Evolutionary conservation across 768 basidiomycete species (phyloP), one percentile per base, ranked within the genome.

Genomic region (Coprinopsis cinerea): DNA sequence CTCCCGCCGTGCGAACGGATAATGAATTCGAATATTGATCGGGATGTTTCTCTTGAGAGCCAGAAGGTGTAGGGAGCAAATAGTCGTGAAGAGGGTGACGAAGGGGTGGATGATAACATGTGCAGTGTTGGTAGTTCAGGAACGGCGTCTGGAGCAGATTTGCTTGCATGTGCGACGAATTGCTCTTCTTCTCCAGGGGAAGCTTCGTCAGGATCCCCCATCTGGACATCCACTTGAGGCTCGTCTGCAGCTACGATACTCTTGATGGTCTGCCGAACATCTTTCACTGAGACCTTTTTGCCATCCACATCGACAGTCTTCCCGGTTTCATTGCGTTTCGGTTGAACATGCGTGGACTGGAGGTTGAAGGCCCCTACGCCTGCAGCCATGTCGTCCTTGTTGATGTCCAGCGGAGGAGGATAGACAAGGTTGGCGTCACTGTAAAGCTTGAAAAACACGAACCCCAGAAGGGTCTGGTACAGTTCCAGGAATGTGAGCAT

Each of bases 401-500:
- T 77, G 26, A 67, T 59, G 62, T 99, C 93, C 52, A 96, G 63
- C 11, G 91, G 88, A 0, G 96, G 95, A n/a, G 96, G 96, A 62
- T 99, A 99, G 23, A 92, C 82, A 42, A 98, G 75, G 54, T 89
- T 89, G 30, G 78, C 78, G 61, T 97, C 93, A n/a, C 88, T 85
- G 70, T 92, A 99, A n/a, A 99, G 81, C 70, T 95, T 96, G 79
- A 92, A 99, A 63, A 96, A 83, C 18, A 92, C 87, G 62, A 99
- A 99, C 4, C 91, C 92, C 24, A 98, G 82, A 7, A 97, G 71
- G 1, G 95, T 98, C 68, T 98, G 93, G 67, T 99, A 98, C 9
- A 99, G 79, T 65, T 99, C 96, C 59, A 99, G 71, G 74, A 99
- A 99, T 5, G 96, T 99, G 53, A 96, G 68, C 85, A 99, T 93